Evolutionary conservation across 306 rosid species (phyloP), one percentile per base, ranked within the genome.

Genomic region (Geum urbanum): DNA sequence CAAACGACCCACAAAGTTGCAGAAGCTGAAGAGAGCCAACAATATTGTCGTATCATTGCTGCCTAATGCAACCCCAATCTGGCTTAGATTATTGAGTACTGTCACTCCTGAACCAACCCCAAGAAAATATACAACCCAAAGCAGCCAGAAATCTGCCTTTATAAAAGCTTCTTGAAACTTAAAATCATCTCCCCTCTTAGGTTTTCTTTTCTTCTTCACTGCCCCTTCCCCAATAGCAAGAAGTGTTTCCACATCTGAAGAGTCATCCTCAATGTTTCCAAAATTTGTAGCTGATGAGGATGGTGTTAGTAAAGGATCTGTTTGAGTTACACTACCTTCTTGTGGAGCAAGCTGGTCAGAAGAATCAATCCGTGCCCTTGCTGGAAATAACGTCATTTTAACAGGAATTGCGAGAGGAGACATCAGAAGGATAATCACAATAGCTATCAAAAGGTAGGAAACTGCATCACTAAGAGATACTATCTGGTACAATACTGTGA

Each of bases 111-210:
- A 56, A 52, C 96, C 96, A 48, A 82, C 91, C 46, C 88, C 96
- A 11, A 92, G 76, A 77, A 88, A 89, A 71, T 82, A 89, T 62
- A 79, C 67, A 83, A 85, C 71, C 96, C 96, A 89, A 69, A 88
- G 91, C 73, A 92, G 84, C 98, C 98, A 92, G 74, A 92, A 92
- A 79, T 92, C 98, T 49, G 96, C 96, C 83, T 89, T 92, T 73
- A 88, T n/a, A 8, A 92, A 19, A 18, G 86, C 96, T 75, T 92
- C 91, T 5, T 52, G 71, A 56, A 89, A 57, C 80, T 72, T 85
- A 83, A 92, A 92, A 86, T 92, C 98, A 73, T 92, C 98, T 32
- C 98, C 96, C 62, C 98, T 80, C 68, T 73, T 90, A 55, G 98
- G 96, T 57, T 83, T 86, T 76, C 81, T 86, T 79, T 79, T 92